Evolutionary conservation across 2,329 filamentous ascomycete genomes (phyloP).

Genomic region (Cryphonectria radicalis): DNA sequence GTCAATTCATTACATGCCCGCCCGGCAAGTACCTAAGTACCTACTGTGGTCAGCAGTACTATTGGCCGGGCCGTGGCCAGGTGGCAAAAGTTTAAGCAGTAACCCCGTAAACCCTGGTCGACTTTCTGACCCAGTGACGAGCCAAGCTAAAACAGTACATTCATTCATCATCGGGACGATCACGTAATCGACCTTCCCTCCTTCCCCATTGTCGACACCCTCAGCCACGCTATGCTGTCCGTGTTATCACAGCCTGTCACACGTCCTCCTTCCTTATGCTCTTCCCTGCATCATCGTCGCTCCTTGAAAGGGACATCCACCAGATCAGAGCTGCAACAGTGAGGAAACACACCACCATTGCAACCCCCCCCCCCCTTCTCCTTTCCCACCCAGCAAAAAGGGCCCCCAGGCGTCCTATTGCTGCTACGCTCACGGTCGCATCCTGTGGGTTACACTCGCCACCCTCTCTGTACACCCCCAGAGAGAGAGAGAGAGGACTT

Average conservation of each 20-base stretch:
- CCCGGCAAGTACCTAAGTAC: not conserved
- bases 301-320: not conserved
- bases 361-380: too few species aligned
- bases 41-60: not conserved
- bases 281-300: not conserved
- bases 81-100: not conserved
- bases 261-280: not conserved
- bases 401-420: not conserved
- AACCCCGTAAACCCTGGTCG: not conserved
- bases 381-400: not conserved
- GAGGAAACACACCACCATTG: not conserved
- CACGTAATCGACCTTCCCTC: not conserved
- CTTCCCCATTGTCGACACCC: not conserved
- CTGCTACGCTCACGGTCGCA: not conserved
- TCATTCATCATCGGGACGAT: not conserved
- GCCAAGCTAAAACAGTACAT: not conserved
- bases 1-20: not conserved
- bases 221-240: not conserved
- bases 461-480: not conserved
- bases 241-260: not conserved
- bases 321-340: not conserved
- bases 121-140: not conserved
- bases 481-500: not conserved
- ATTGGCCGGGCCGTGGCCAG: not conserved
- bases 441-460: slow-evolving; percentile 8